Evolutionary conservation across 192 early-diverging fungal genomes (phyloP), one percentile per base, ranked within the genome.

Genomic region (Endogone sp.): DNA sequence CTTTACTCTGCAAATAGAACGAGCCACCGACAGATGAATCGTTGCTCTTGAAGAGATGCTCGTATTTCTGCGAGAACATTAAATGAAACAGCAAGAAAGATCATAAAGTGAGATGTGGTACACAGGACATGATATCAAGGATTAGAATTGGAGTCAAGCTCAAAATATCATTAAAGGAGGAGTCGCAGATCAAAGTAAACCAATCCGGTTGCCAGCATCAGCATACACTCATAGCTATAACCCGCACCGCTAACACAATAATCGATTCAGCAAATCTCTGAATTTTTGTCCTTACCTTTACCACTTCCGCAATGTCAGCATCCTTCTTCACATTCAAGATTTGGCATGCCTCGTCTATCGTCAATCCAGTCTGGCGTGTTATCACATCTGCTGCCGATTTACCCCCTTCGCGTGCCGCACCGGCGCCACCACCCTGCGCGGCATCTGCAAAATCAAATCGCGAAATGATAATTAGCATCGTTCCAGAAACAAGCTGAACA

Each of bases 1-100:
- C 86, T 75, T 99, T 99, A 32, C 93, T 94, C 66, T 97, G 95
- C 28, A 99, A 66, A 73, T 99, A 99, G 56, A 96, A 91, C 3
- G 95, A 94, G 8, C 97, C 97, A 49, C 95, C 95, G 31, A 83
- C 81, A 29, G 87, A 79, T 29, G 90, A 85, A 71, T 96, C 94
- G 74, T 99, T 99, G 25, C 80, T 87, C 26, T 89, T 88, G 79
- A 93, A 97, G 71, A 97, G 73, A 73, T 92, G 88, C 24, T 94
- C 91, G 73, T 93, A 98, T 71, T 90, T 90, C 88, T 92, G 72
- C 2, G 30, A 60, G 29, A n/a, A n/a, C n/a, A n/a, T n/a, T n/a
- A n/a, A n/a, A n/a, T n/a, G n/a, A n/a, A n/a, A n/a, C n/a, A n/a
- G n/a, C n/a, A n/a, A n/a, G n/a, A n/a, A n/a, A n/a, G n/a, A n/a